Base-by-base conservation (phyloP, 2,329 filamentous ascomycete genomes). In the Fusarium globosum region DNA sequence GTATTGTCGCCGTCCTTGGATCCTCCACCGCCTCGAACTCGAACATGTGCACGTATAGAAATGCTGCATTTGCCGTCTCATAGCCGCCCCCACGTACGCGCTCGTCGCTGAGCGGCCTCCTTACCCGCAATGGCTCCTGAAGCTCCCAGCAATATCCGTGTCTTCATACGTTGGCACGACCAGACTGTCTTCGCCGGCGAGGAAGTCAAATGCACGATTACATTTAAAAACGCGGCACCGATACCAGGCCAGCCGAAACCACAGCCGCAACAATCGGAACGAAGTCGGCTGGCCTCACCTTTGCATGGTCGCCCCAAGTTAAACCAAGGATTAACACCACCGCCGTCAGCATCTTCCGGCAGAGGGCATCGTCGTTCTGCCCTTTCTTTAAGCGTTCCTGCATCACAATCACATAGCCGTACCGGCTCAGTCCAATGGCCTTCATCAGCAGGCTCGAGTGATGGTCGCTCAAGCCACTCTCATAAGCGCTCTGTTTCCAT, bases 141-240 rank as follows among this genome's bases (percentile, higher is more conserved):
- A 78, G 80, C 79, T 74, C 78, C 81, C 70, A 86, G 85, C 84
- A 96, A 97, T 86, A 94, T 99, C 81, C 93, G 95, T 82, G 96
- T 98, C 83, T 97, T 96, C 82, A 94, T 99, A 82, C 92, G 92
- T 85, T 99, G 96, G 93, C 93, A 94, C 82, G 94, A 97, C 81
- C 92, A 96, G 82, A 95, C 94, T 71, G 94, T 99, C 78, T 99
- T 98, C 84, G 94, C 96, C 65, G 96, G 96, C 83, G 96, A 99
- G 86, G 93, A 97, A 80, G 90, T 98, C 80, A 94, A 95, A 85
- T 98, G 96, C 84, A 95, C 92, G 76, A 97, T 99, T 82, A 98
- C 94, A 57, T 99, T 99, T 85, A 96, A 93, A 84, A 99, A 99
- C 81, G 88, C 95, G 72, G 88, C 90, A 46, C 80, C 88, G 56